Evolutionary conservation across 2,329 filamentous ascomycete species (phyloP).

Genomic region (Westerdykella sp.): DNA sequence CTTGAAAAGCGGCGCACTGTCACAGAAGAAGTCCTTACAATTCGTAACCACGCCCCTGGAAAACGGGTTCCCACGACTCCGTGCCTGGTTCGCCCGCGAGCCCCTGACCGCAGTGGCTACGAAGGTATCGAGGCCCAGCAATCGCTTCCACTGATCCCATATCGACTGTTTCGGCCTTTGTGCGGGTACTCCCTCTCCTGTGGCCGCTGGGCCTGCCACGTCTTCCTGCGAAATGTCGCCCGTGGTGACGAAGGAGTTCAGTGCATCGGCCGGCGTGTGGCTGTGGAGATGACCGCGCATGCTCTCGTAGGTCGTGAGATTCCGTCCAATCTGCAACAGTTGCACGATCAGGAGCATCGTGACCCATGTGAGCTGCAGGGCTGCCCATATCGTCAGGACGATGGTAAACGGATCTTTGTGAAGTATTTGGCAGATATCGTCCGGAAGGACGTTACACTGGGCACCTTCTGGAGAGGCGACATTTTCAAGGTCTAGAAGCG

Average conservation of each 20-base stretch:
- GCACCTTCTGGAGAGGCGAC: slow-evolving; percentile 47
- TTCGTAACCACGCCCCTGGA: slow-evolving; percentile 78
- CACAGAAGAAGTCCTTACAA: slow-evolving; percentile 95
- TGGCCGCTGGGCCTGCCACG: slow-evolving; percentile 51
- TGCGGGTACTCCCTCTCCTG: slow-evolving; percentile 30
- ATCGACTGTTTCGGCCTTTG: slow-evolving; percentile 58
- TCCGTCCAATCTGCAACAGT: slow-evolving; percentile 82
- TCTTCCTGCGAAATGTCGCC: slow-evolving; percentile 55
- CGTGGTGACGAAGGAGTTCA: slow-evolving; percentile 71
- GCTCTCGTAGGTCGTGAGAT: slow-evolving; percentile 93
- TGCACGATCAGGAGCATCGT: slow-evolving; percentile 96
- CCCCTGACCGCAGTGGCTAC: slow-evolving; percentile 81
- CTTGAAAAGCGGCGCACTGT: slow-evolving; percentile 74
- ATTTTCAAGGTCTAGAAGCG: slow-evolving; percentile 55
- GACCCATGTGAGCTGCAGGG: slow-evolving; percentile 87
- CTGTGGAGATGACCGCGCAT: slow-evolving; percentile 73
- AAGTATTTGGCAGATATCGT: slow-evolving; percentile 66
- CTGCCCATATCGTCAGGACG: slow-evolving; percentile 70
- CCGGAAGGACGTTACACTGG: slow-evolving; percentile 69
- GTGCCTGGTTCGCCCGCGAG: slow-evolving; percentile 45
- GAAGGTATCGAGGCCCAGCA: slow-evolving; percentile 89
- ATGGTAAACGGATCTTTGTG: slow-evolving; percentile 81
- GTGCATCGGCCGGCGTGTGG: slow-evolving; percentile 50
- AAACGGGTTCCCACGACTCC: slow-evolving; percentile 68
- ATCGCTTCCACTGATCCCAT: slow-evolving; percentile 71